Evolutionary conservation across 306 rosid species (phyloP), one percentile per base, ranked within the genome.

Genomic region (Quercus berberidifolia): DNA sequence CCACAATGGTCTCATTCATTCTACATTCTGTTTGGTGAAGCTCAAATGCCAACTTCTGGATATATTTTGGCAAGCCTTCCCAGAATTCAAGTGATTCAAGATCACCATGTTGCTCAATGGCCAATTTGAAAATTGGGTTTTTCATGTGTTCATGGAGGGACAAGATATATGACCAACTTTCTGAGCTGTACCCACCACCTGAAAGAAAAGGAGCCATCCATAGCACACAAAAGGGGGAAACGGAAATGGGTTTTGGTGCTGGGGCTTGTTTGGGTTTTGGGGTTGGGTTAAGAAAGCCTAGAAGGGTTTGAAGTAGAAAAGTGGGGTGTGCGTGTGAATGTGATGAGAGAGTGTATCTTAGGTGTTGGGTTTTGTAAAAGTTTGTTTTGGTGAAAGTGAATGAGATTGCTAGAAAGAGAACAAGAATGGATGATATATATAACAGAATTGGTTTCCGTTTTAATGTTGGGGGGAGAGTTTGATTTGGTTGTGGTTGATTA

Each of bases 171-270:
- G 98, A 93, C 97, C 98, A 93, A 77, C 81, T 85, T 85, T 93
- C 97, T 63, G 97, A 93, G 63, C 97, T 85, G 82, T 93, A 93
- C 80, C 98, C 98, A 63, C 98, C 97, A 65, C 93, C 92, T 20
- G 98, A 93, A 51, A 93, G 95, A 80, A 93, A 91, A 1, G 97
- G 95, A 20, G 98, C 93, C 97, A 91, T 91, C 97, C 97, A 93
- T 58, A 93, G 86, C 5, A 93, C 84, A 73, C 97, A 93, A 35
- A 57, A 55, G 60, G 84, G 76, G 20, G 90, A 54, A 10, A 55
- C 12, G 69, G 86, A 52, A 73, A 41, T 60, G 63, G 79, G 77
- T 67, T 73, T 83, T 13, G 18, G 60, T 4, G 46, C 1, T 41
- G 21, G 56, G 77, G 74, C 54, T 56, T 54, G 81, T 35, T 65